Base-by-base conservation (phyloP, 257 asterid species). In the Leptodermis oblonga region DNA sequence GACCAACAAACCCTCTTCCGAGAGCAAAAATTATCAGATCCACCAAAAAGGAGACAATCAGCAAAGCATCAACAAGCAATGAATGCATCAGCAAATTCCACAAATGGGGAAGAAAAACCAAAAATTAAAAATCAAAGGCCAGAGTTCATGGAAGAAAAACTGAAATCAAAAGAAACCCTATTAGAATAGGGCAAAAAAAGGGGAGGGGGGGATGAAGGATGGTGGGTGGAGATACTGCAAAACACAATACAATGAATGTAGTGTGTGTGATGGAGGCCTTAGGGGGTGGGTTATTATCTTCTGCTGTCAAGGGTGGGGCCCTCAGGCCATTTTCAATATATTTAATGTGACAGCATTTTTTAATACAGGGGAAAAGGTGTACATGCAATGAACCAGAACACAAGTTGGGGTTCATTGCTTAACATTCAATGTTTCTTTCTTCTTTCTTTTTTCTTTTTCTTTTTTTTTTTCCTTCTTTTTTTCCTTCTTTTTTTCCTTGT, bases 111-210 rank as follows among this genome's bases (percentile, higher is more conserved):
- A 31, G 72, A 51, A 49, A 71, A n/a, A 43, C 14, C 59, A 52
- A 54, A 26, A 68, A 67, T 25, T 22, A 42, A 67, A 61, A 65
- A 65, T 28, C 43, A 67, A 63, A 37, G 71, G 79, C 67, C 51
- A 64, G 68, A 34, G 72, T 65, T 65, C 48, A 68, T 52, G 5
- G 36, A 77, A 17, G 52, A 59, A 75, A 60, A 84, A 82, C 88
- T 88, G 43, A 60, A 55, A 66, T 49, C 33, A 37, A 60, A 67
- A 42, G 67, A 72, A 87, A 89, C 93, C 96, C 97, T 87, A 76
- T 62, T 26, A 20, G 74, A 82, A 82, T 71, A 89, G 96, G 96
- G 96, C 82, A 92, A 92, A 92, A 90, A 90, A 68, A 58, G 62
- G 64, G 42, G 30, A 9, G 6, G 11, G 8, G 30, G 65, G 70